Evolutionary conservation across 148 eudicot species (phyloP).

Genomic region (Persicaria maculosa): DNA sequence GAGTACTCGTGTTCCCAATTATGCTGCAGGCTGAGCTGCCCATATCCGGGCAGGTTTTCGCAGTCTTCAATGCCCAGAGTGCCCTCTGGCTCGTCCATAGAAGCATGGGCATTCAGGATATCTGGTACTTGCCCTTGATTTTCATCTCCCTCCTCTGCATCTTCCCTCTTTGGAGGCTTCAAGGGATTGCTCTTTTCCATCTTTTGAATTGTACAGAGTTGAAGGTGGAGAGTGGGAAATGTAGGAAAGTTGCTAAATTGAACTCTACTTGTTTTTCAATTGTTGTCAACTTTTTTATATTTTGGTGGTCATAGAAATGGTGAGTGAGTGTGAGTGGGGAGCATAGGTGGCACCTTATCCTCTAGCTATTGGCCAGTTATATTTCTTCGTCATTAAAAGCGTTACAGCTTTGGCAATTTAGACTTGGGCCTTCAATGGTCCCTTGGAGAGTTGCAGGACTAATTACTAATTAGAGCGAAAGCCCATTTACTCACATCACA

Average conservation of each 20-base stretch:
- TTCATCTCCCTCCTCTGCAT: constrained; percentile 28
- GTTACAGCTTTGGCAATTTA: not conserved
- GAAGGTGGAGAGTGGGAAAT: not conserved
- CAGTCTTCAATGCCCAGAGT: constrained; percentile 26
- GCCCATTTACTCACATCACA: not conserved
- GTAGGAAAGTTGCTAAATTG: not conserved
- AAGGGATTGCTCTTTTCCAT: constrained; percentile 21
- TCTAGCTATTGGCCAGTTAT: constrained; percentile 25
- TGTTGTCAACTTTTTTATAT: not conserved
- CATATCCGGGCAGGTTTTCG: constrained; percentile 6
- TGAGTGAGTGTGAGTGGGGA: not conserved
- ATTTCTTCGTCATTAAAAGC: not conserved
- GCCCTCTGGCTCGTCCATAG: constrained; percentile 27
- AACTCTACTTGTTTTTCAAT: not conserved
- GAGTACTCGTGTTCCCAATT: not conserved
- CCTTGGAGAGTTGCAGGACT: not conserved
- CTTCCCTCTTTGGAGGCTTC: constrained; percentile 27
- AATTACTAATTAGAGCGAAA: not conserved
- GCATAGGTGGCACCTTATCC: constrained; percentile 36
- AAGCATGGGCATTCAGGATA: constrained; percentile 1
- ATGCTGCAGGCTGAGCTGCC: not conserved
- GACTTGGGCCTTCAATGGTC: not conserved
- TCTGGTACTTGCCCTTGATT: constrained; percentile 1
- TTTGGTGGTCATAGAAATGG: not conserved
- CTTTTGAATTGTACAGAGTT: not conserved